Conservation (phyloP, 2,329 filamentous ascomycete genomes). For the Talaromyces sp. region DNA sequence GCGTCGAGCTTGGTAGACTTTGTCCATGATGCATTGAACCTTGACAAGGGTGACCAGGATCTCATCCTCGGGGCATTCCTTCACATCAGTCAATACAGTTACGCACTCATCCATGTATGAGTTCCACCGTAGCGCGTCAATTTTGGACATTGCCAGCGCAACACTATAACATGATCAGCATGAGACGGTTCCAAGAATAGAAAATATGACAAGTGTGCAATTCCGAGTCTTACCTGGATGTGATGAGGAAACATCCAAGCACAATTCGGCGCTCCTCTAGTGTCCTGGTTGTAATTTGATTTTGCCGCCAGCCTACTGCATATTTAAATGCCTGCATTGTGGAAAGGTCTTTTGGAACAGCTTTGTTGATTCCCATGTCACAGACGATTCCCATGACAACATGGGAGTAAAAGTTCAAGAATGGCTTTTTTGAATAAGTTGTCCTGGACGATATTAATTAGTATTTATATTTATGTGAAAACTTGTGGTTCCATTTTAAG, state of each 20-base stretch:
- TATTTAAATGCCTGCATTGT: conserved; percentile 25
- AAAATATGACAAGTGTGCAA: too few species aligned
- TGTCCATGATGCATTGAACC: conserved; percentile 27
- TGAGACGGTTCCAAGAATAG: too few species aligned
- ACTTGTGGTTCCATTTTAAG: too few species aligned
- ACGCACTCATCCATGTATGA: conserved; percentile 62
- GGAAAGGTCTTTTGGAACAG: conserved; percentile 12
- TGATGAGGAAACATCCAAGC: conserved; percentile 53
- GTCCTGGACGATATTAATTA: conserved; percentile 17
- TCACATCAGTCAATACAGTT: conserved; percentile 47
- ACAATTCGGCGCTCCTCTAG: conserved; percentile 56
- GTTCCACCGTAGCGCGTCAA: conserved; percentile 60
- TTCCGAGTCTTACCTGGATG: conserved; percentile 33
- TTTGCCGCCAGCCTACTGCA: conserved; percentile 20
- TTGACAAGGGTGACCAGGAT: conserved; percentile 44
- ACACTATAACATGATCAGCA: too few species aligned
- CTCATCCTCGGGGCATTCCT: conserved; percentile 55
- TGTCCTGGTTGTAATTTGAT: conserved; percentile 35
- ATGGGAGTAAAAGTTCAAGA: conserved; percentile 24
- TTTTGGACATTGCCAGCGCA: conserved; percentile 35
- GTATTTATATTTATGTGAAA: background rate
- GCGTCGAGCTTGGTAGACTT: conserved; percentile 17
- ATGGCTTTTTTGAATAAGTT: conserved; percentile 20
- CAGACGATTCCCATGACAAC: conserved; percentile 27
- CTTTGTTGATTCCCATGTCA: conserved; percentile 29